A percentile compares a stretch with the other conserved stretches of the same genome.
phyloP scores from a whole-genome alignment of 2,329 filamentous ascomycete species.

The Claviceps humidiphila region DNA sequence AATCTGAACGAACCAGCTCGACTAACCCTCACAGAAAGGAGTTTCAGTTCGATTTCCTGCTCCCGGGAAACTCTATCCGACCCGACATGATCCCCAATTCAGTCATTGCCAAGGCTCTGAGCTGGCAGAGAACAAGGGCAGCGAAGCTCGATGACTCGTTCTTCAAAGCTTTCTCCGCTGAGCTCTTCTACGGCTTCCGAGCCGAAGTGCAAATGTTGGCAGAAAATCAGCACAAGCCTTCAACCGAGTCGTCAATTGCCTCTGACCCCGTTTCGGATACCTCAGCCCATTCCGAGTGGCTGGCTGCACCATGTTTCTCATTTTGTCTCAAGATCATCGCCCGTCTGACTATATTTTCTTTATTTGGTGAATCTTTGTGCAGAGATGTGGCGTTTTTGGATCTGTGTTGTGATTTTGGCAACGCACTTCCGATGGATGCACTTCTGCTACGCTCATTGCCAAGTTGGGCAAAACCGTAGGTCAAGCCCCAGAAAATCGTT shows the following conservation, averaged over 20 bases:
- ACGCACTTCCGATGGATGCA: slow-evolving; percentile 6
- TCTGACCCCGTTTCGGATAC: too few relatives aligned
- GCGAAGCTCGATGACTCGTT: slow-evolving; percentile 6
- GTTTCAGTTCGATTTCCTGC: slow-evolving; percentile 7
- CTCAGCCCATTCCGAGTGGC: neutral
- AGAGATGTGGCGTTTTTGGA: slow-evolving; percentile 6
- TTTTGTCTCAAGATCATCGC: slow-evolving; percentile 7
- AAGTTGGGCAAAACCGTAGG: slow-evolving; percentile 4
- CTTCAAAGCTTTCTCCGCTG: slow-evolving; percentile 7
- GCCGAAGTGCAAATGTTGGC: slow-evolving; percentile 1
- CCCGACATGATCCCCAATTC: slow-evolving; percentile 6
- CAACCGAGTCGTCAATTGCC: too few relatives aligned
- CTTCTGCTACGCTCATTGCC: slow-evolving; percentile 6
- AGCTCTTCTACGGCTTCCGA: slow-evolving; percentile 6
- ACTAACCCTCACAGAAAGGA: neutral
- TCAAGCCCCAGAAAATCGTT: neutral
- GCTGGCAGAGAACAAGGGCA: slow-evolving; percentile 7
- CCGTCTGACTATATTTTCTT: slow-evolving; percentile 7
- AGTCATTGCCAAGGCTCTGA: slow-evolving; percentile 7
- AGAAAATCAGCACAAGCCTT: neutral
- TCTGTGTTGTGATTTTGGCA: slow-evolving; percentile 6
- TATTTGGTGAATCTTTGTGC: slow-evolving; percentile 7
- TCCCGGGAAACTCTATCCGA: neutral
- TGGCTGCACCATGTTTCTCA: slow-evolving; percentile 7
- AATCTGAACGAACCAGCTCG: too few relatives aligned